Conservation (phyloP, 2,329 filamentous ascomycete genomes). For the Didymella pomorum region DNA sequence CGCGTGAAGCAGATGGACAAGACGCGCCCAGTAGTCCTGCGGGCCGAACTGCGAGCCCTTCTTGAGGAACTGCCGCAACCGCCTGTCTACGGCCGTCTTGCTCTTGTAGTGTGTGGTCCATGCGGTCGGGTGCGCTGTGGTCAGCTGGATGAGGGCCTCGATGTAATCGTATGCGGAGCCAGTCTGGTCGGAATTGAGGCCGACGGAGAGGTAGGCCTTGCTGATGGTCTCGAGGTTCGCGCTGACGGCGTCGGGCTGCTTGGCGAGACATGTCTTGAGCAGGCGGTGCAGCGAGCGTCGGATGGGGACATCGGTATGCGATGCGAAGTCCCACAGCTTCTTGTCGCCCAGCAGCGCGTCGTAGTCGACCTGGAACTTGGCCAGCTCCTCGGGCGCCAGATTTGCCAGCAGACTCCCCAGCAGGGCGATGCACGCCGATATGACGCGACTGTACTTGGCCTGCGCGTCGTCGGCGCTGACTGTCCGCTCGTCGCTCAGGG, state of each 20-base stretch:
- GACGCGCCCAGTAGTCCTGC: constrained; percentile 74
- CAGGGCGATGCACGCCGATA: constrained; percentile 65
- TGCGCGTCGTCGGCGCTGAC: constrained; percentile 85
- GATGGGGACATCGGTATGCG: constrained; percentile 64
- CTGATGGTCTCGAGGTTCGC: constrained; percentile 64
- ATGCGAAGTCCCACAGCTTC: constrained; percentile 67
- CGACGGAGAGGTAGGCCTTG: constrained; percentile 75
- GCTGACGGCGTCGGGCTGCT: constrained; percentile 53
- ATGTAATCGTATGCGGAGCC: constrained; percentile 78
- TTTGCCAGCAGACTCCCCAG: constrained; percentile 62
- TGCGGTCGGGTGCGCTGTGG: constrained; percentile 68
- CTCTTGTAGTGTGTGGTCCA: constrained; percentile 74
- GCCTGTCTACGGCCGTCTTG: constrained; percentile 63
- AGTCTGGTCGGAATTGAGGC: constrained; percentile 74
- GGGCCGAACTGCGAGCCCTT: constrained; percentile 84
- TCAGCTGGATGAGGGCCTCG: constrained; percentile 71
- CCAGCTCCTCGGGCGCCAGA: constrained; percentile 60
- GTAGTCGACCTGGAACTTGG: constrained; percentile 69
- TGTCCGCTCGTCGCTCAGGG: constrained; percentile 87
- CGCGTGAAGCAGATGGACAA: constrained; percentile 67
- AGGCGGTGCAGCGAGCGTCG: constrained; percentile 66
- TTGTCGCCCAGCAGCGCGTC: constrained; percentile 70
- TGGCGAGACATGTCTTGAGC: constrained; percentile 60
- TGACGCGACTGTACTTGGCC: constrained; percentile 83
- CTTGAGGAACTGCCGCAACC: constrained; percentile 76